Conservation (phyloP, 108 stramenopile species). For the Schizochytrium sp. region DNA sequence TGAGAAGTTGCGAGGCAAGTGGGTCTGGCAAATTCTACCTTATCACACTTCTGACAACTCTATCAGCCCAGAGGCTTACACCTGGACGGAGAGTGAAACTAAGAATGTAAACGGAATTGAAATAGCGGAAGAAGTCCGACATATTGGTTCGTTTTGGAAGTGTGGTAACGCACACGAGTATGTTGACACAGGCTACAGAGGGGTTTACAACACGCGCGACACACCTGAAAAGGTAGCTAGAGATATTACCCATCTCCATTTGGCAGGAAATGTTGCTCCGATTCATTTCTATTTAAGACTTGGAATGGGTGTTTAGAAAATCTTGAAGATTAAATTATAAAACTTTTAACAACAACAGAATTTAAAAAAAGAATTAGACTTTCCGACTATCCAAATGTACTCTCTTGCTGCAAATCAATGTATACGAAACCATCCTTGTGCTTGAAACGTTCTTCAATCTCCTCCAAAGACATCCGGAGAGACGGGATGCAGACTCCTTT, state of each 20-base stretch:
- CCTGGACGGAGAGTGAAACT: neutral
- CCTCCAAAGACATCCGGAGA: neutral
- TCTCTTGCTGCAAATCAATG: neutral
- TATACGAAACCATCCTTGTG: conserved; percentile 14
- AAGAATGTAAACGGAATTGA: neutral
- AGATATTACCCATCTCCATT: neutral
- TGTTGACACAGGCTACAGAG: neutral
- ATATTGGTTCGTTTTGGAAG: neutral
- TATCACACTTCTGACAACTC: neutral
- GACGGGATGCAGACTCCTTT: neutral
- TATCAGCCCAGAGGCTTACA: neutral
- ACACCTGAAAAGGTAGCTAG: neutral
- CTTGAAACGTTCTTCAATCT: neutral
- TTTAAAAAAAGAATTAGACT: neutral
- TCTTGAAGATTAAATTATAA: neutral
- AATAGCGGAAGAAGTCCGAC: neutral
- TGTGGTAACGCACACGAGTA: neutral
- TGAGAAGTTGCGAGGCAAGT: neutral
- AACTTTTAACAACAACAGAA: neutral
- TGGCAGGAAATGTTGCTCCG: neutral
- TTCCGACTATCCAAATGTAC: neutral
- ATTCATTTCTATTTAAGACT: neutral
- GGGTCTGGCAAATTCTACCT: neutral
- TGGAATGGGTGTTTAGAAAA: neutral
- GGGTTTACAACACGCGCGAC: neutral